Percentiles rank a stretch among this genome's conserved stretches.
phyloP scores from a whole-genome alignment of 805 yeast species.

The Kurtzmaniella cleridarum region DNA sequence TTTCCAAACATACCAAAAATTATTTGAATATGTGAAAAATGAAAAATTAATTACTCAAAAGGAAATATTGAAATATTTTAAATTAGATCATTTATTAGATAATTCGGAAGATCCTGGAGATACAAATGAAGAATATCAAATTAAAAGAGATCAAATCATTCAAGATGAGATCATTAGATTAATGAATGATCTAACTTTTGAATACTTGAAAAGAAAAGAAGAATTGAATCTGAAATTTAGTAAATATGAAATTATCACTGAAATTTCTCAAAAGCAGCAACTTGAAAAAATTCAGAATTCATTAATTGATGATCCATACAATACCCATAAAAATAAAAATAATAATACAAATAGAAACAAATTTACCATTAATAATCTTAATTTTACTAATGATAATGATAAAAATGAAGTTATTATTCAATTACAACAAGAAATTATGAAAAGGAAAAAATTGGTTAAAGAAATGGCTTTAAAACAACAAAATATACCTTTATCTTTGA shows the following conservation, averaged over 20 bases:
- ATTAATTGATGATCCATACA: not conserved
- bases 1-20: constrained; percentile 21
- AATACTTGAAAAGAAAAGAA: constrained; percentile 25
- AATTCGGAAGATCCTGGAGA: constrained; percentile 14
- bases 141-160: constrained; percentile 23
- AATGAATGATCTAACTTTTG: constrained; percentile 34
- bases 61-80: constrained; percentile 21
- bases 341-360: not conserved
- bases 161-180: constrained; percentile 38
- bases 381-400: constrained; percentile 5
- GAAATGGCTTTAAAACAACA: constrained; percentile 12
- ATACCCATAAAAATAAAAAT: not conserved
- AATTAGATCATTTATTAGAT: constrained; percentile 27
- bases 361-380: not conserved
- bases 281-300: constrained; percentile 1
- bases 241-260: constrained; percentile 9
- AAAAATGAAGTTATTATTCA: constrained; percentile 17
- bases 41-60: constrained; percentile 26
- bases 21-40: constrained; percentile 16
- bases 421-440: constrained; percentile 23
- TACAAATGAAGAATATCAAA: constrained; percentile 2
- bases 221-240: constrained; percentile 16
- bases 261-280: constrained; percentile 6
- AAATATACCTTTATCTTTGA: constrained; percentile 15
- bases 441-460: constrained; percentile 12